phyloP scores from a whole-genome alignment of 2,329 filamentous ascomycete genomes.

The Calonectria multiphialidica region DNA sequence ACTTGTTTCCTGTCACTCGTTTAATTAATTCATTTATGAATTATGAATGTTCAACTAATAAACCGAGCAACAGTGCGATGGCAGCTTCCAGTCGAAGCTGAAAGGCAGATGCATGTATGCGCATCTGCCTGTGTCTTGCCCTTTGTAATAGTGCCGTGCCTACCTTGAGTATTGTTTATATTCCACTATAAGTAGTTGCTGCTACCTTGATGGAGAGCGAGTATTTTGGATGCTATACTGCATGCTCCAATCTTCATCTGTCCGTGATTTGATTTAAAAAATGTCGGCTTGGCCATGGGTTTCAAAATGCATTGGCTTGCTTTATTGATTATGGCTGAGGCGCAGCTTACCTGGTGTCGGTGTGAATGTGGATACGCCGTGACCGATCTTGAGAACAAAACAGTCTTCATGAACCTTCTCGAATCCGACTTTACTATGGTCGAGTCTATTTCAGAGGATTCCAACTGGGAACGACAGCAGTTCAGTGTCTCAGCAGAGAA shows the following conservation, averaged over 20 bases:
- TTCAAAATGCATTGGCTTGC: conserved; percentile 22
- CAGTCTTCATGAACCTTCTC: conserved; percentile 75
- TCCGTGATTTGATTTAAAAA: not conserved
- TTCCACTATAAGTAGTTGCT: too few relatives aligned
- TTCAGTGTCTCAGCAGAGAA: conserved; percentile 73
- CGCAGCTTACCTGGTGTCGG: conserved; percentile 50
- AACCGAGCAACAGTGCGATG: not conserved
- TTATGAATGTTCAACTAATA: not conserved
- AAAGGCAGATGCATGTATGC: too few relatives aligned
- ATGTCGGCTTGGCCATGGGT: not conserved
- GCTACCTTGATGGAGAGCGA: too few relatives aligned
- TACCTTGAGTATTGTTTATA: too few relatives aligned
- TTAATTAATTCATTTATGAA: too few relatives aligned
- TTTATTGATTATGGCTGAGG: conserved; percentile 27
- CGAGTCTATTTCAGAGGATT: conserved; percentile 59
- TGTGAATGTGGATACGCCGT: conserved; percentile 82
- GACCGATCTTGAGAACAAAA: conserved; percentile 50
- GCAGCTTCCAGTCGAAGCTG: not conserved
- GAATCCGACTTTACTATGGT: conserved; percentile 79
- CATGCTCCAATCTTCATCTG: too few relatives aligned
- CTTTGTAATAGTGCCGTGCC: too few relatives aligned
- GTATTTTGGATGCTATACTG: too few relatives aligned
- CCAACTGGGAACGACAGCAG: conserved; percentile 75
- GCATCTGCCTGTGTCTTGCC: too few relatives aligned
- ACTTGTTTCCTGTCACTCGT: conserved; percentile 39